phyloP scores from a whole-genome alignment of 176 grass and related monocot species.

The Triticum dicoccoides region DNA sequence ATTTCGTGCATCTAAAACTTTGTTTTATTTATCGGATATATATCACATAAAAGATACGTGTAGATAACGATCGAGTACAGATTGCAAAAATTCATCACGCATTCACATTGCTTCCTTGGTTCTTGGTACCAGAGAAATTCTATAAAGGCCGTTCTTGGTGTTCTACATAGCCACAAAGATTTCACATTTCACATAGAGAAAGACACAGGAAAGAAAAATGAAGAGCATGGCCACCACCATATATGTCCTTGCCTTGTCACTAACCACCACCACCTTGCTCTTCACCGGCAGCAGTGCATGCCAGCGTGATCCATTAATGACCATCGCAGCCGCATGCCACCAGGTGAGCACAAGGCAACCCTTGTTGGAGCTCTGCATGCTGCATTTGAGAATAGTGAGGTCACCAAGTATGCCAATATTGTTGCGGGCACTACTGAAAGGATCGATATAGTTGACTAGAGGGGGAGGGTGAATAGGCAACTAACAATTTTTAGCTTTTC shows the following conservation, averaged over 20 bases:
- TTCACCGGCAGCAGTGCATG: not conserved
- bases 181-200: not conserved
- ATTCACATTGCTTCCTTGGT: not conserved
- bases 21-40: not conserved
- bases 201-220: not conserved
- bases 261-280: not conserved
- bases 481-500: no score
- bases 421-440: not conserved
- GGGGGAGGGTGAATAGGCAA: no score
- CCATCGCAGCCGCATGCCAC: not conserved
- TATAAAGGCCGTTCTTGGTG: not conserved
- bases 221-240: not conserved
- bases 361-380: not conserved
- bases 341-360: not conserved
- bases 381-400: not conserved
- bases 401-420: not conserved
- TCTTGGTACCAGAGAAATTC: not conserved
- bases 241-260: not conserved
- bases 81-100: not conserved
- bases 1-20: not conserved
- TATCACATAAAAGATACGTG: not conserved
- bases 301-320: not conserved
- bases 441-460: no score
- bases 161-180: not conserved
- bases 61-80: not conserved